A percentile compares a stretch with the other conserved stretches of the same genome.
Conservation (phyloP, 176 grass and related monocot species). For the Carex myosuroides region DNA sequence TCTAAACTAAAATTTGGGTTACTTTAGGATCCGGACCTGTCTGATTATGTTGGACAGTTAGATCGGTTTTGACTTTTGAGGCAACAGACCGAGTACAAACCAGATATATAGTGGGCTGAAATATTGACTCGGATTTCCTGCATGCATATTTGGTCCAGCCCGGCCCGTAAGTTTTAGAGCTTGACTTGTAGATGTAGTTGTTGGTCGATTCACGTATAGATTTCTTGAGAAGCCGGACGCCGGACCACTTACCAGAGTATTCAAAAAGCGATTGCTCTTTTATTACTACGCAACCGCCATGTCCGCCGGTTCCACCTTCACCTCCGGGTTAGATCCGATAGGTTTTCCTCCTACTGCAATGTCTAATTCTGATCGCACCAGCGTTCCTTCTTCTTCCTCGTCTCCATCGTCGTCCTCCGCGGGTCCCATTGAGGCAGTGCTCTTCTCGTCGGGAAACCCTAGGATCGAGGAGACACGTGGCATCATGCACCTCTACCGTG, state of each 20-base stretch:
- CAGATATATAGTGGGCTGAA: neutral
- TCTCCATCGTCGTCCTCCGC: slow-evolving; percentile 27
- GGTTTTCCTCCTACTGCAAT: neutral
- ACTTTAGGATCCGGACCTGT: no score
- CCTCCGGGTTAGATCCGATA: neutral
- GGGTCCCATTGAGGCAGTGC: slow-evolving; percentile 25
- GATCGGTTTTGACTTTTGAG: neutral
- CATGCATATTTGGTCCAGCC: neutral
- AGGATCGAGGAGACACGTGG: slow-evolving; percentile 92
- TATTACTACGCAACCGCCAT: neutral
- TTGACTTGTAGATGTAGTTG: neutral
- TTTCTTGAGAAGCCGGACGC: neutral
- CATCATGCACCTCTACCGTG: slow-evolving; percentile 58
- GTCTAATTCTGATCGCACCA: neutral
- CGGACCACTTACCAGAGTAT: neutral
- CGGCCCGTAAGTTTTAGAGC: neutral
- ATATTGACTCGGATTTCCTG: neutral
- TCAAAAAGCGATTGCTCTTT: neutral
- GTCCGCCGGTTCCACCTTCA: neutral
- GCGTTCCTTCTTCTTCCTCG: neutral
- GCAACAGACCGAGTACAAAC: neutral
- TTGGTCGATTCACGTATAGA: neutral
- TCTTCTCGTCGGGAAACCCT: slow-evolving; percentile 91
- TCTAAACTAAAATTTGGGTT: no score
- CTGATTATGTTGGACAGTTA: no score